Base-by-base conservation (phyloP, 768 basidiomycete species). In the Macrolepiota dolichaula region DNA sequence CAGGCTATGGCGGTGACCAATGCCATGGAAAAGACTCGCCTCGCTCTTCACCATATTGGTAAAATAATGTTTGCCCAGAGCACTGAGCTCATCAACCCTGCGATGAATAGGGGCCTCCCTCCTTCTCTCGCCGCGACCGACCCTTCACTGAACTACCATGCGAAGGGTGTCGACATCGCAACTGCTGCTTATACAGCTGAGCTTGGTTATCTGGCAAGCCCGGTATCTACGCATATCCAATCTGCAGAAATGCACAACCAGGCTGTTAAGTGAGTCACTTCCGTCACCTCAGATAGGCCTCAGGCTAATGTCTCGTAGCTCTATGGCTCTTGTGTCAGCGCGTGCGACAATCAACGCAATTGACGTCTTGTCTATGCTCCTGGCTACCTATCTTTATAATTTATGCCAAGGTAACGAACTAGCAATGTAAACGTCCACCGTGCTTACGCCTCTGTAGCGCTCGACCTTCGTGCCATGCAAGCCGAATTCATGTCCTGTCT, bases 191-290 rank as follows among this genome's bases (percentile, higher is more conserved):
- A 92, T 67, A 85, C 88, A 22, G 79, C 85, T 27, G 91, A 93
- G 72, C 80, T 93, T 10, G 90, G 91, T 3, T 88, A 84, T 73
- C 80, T 93, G 19, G 89, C 91, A 0, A 85, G 81, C 65, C 89
- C 91, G 2, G 91, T 92, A 12, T 86, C 86, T 11, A 90, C 89
- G 4, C 87, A 90, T 69, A 84, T 92, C 44, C 90, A 93, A 71
- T 88, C 87, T 2, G 91, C 91, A 3, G 91, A 93, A 73, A 89
- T 92, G 81, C 89, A 91, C 66, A 93, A 93, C 67, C 91, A 92
- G 70, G 85, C 90, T 10, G 83, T 92, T 69, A 93, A 92, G 88
- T 88, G 65, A 68, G 86, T 74, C 17, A 49, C 55, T 51, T 44
- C 32, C 36, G 6, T 19, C 35, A 17, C 13, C 25, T 11, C 36